Base-by-base conservation (phyloP, 768 basidiomycete species). In the Suillus tomentosus region DNA sequence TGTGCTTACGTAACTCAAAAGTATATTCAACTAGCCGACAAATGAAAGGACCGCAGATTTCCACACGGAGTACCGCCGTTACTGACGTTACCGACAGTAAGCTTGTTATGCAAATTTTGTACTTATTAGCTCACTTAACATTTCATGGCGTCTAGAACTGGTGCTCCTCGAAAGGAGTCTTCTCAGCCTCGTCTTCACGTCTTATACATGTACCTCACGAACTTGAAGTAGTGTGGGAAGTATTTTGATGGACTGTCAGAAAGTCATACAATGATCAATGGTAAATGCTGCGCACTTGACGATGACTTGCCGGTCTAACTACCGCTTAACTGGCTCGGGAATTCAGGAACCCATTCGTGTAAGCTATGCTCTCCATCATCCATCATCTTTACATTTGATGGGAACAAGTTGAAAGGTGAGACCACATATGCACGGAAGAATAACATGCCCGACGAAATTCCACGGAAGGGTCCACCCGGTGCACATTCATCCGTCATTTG, bases 301-400 rank as follows among this genome's bases (percentile, higher is more conserved):
- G 40, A 37, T 24, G 39, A 54, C 31, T 31, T 31, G 5, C 19
- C 11, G 64, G 68, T 63, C 48, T 36, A 37, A 43, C 2, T 56
- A 59, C 56, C 50, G 45, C 40, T 40, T 54, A 63, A 65, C 61
- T 10, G 27, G 51, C 42, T 17, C 19, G 31, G 31, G 19, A 60
- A 13, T n/a, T 42, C 64, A 90, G 88, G 88, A 90, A 90, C 68
- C 80, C 87, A 5, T 90, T 89, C 62, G 82, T 85, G 88, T 88
- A 76, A 36, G 84, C 76, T 51, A 13, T 47, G 53, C 47, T 2
- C 45, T 36, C 39, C 22, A 13, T 58, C 6, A 42, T 36, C 39
- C 22, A 13, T 58, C 6, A 42, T 6, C 39, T 34, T 37, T 60
- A 40, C 62, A 42, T 14, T 13, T 62, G 61, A 45, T 36, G 40